phyloP scores from a whole-genome alignment of 2,329 filamentous ascomycete species.

The Sclerotinia nivalis region DNA sequence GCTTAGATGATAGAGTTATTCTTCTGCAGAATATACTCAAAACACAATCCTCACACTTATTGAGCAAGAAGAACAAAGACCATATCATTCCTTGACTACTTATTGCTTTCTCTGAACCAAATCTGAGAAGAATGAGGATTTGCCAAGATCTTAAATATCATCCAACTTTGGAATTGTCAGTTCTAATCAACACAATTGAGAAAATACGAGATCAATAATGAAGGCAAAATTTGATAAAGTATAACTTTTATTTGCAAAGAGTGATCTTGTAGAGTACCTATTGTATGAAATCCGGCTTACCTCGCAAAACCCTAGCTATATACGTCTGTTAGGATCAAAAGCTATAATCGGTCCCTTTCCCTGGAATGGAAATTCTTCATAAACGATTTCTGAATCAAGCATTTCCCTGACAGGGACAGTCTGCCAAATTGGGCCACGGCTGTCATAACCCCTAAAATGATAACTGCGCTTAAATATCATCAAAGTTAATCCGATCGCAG shows the following conservation, averaged over 20 bases:
- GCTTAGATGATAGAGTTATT: background rate
- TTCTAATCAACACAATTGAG: background rate
- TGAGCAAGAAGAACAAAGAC: background rate
- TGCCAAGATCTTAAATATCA: background rate
- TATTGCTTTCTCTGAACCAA: background rate
- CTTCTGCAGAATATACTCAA: background rate
- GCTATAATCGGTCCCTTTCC: background rate
- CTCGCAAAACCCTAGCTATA: background rate
- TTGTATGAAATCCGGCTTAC: background rate
- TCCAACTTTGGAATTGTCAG: background rate
- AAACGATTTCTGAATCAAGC: background rate
- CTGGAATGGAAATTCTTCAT: background rate
- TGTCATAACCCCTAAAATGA: background rate
- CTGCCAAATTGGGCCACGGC: accelerated
- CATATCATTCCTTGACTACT: background rate
- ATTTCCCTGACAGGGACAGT: background rate
- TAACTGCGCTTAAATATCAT: background rate
- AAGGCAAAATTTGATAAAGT: background rate
- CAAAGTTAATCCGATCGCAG: background rate
- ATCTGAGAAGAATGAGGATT: background rate
- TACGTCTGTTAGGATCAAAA: background rate
- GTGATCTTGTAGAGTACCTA: background rate
- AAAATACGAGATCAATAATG: background rate
- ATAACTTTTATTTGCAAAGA: background rate
- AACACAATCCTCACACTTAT: background rate